Base-by-base conservation (phyloP, 768 basidiomycete genomes). In the Candolleomyces eurysporus region DNA sequence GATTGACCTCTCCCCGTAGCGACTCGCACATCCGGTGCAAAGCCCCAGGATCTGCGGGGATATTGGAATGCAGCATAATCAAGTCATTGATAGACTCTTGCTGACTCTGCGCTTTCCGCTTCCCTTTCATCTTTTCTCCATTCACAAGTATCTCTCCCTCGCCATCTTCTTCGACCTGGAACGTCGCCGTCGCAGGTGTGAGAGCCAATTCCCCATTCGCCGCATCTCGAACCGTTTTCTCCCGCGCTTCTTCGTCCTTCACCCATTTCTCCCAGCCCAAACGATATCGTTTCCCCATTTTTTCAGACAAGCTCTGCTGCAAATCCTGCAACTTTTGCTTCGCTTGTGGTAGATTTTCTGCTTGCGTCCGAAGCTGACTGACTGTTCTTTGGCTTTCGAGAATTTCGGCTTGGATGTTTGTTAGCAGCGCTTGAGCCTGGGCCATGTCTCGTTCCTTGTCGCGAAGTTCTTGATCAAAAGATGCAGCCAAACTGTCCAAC, bases 221-320 rank as follows among this genome's bases (percentile, higher is more conserved):
- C 2, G 79, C 84, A 45, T 85, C 85, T 52, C 88, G 83, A 64
- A 92, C 86, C 1, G 73, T 72, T 62, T 79, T 84, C 75, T 96
- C 94, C 30, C 95, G 82, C 39, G 77, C 77, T 69, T 92, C 90
- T 75, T 98, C 92, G 60, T 90, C 90, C 65, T 87, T 87, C 21
- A 91, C 76, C 95, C 96, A 98, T 67, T 91, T 92, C 71, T 96
- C 93, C 89, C 91, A 98, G 2, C 95, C 96, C 26, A 90, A 69
- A 54, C 91, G 83, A 76, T 93, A 94, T 64, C 90, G 80, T 66
- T 83, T 83, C 19, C 88, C 90, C 87, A 97, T 92, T 74, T 91
- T 93, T 7, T 76, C 76, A 30, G 82, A 75, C 32, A 98, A 75
- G 62, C 86, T 87, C 17, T 72, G 74, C 72, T 94, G 89, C 59